Evolutionary conservation across 2,329 filamentous ascomycete species (phyloP), one percentile per base, ranked within the genome.

Genomic region (Sporothrix mexicana): DNA sequence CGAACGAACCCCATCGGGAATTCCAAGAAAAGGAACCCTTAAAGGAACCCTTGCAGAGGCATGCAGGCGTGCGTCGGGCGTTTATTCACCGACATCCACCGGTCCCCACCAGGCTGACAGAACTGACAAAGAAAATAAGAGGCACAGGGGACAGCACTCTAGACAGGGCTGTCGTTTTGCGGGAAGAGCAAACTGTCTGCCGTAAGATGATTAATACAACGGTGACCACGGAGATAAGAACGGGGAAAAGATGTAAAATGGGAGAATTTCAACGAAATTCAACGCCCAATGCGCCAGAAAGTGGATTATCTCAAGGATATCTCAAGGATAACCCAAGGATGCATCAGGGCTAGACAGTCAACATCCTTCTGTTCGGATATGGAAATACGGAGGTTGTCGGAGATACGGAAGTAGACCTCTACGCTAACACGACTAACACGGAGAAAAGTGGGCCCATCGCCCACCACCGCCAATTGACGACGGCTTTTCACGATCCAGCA

Each of bases 381-480:
- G 69, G 69, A 25, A 45, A 10, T 72, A 72, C 70, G 70, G 70
- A 72, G 17, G 20, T 68, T 20, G 30, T 6, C 45, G 70, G 61
- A 66, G 25, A n/a, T 66, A 66, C 61, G 61, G 61, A 66, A 47
- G 41, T 45, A 47, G 41, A 72, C 70, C 61, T 41, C 68, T 7
- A 72, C 51, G 30, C 70, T 68, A 49, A 72, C 12, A 72, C 51
- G 47, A 13, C 25, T 3, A 23, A 62, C n/a, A n/a, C 3, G 3
- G 13, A n/a, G n/a, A 20, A 53, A 53, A 53, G 51, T 17, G 51
- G n/a, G 10, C 20, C 10, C 20, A 12, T 47, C 3, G 30, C 30
- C 30, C 30, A 36, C 30, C 4, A 36, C 30, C 30, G 7, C 30
- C 30, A 36, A 36, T 36, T 7, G 30, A 36, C 51, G 15, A n/a